Percentiles rank a stretch among this genome's conserved stretches.
These are phyloP conservation scores for Parafenestella ontariensis DNA, from an alignment of 2,329 filamentous ascomycete genomes.

Conservation along the genomic window DNA sequence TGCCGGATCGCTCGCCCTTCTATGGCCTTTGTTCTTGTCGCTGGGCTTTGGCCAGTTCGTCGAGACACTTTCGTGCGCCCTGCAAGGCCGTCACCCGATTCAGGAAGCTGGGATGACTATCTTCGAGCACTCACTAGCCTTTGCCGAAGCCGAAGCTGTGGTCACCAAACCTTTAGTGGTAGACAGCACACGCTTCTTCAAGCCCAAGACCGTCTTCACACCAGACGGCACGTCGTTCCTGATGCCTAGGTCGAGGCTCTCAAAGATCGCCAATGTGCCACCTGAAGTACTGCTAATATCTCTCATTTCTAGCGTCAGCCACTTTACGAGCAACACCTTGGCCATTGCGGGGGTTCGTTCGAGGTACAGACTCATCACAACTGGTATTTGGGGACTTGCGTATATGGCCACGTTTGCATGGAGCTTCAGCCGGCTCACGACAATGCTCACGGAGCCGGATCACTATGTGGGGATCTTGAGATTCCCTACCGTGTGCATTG, in stretches of 20 bases:
- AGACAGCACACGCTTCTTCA: slow-evolving; percentile 64
- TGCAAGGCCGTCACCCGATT: slow-evolving; percentile 80
- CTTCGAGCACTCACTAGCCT: slow-evolving; percentile 94
- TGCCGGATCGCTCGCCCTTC: slow-evolving; percentile 77
- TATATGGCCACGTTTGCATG: slow-evolving; percentile 87
- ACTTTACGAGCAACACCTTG: slow-evolving; percentile 82
- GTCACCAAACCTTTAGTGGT: slow-evolving; percentile 81
- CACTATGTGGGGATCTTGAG: slow-evolving; percentile 73
- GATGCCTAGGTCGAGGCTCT: slow-evolving; percentile 65
- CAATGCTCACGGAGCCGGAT: slow-evolving; percentile 47
- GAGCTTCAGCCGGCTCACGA: slow-evolving; percentile 65
- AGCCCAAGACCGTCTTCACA: slow-evolving; percentile 45
- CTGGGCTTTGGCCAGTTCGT: slow-evolving; percentile 80
- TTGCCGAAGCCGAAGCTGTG: slow-evolving; percentile 91
- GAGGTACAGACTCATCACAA: slow-evolving; percentile 81
- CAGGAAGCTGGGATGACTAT: slow-evolving; percentile 95
- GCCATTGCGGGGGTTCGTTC: slow-evolving; percentile 82
- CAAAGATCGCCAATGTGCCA: slow-evolving; percentile 83
- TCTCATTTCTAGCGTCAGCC: slow-evolving; percentile 87
- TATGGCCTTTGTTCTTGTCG: slow-evolving; percentile 78
- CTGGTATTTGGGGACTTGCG: slow-evolving; percentile 85
- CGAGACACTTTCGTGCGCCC: slow-evolving; percentile 84
- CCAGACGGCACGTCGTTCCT: slow-evolving; percentile 54
- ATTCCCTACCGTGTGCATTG: slow-evolving; percentile 93
- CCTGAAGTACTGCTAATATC: slow-evolving; percentile 88